Evolutionary conservation across 768 basidiomycete genomes (phyloP).

Genomic region (Tubosaeta sp.): DNA sequence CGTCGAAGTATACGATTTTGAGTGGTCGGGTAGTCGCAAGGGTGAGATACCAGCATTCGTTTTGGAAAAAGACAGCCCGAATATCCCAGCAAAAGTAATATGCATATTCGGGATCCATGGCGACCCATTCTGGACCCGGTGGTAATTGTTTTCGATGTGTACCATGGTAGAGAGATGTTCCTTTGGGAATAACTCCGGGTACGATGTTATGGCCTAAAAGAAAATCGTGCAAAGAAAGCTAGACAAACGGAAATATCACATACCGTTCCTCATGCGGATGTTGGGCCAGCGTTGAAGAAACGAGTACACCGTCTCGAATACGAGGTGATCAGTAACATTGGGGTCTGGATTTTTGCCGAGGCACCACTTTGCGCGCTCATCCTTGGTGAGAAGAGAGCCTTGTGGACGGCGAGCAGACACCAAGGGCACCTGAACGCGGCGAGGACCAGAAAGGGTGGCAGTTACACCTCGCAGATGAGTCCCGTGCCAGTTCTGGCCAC

Average conservation of each 20-base stretch:
- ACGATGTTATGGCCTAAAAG: slow-evolving; percentile 2
- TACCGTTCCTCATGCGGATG: slow-evolving; percentile 33
- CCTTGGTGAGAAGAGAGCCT: not conserved
- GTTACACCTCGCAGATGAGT: not conserved
- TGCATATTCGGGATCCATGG: slow-evolving; percentile 30
- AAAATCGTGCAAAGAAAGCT: not conserved
- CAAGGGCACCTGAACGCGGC: not conserved
- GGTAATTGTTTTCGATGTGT: slow-evolving; percentile 14
- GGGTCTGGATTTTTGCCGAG: slow-evolving; percentile 12
- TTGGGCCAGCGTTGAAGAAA: slow-evolving; percentile 39
- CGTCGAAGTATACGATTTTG: slow-evolving; percentile 50
- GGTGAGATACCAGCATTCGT: slow-evolving; percentile 3
- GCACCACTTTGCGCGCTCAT: slow-evolving; percentile 12
- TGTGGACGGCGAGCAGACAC: not conserved
- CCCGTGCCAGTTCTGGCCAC: not conserved
- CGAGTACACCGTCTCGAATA: slow-evolving; percentile 34
- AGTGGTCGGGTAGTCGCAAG: slow-evolving; percentile 27
- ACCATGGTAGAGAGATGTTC: slow-evolving; percentile 4
- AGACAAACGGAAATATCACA: not conserved
- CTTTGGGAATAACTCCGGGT: slow-evolving; percentile 3
- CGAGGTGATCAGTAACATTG: slow-evolving; percentile 30
- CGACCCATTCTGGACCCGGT: slow-evolving; percentile 26
- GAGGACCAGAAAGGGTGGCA: not conserved
- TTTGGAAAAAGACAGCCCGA: slow-evolving; percentile 11
- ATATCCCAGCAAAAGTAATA: slow-evolving; percentile 29